Percentiles rank a stretch among this genome's conserved stretches.
These are phyloP conservation scores for Mycena floridula DNA, from an alignment of 768 basidiomycete species.

Conservation along the genomic window DNA sequence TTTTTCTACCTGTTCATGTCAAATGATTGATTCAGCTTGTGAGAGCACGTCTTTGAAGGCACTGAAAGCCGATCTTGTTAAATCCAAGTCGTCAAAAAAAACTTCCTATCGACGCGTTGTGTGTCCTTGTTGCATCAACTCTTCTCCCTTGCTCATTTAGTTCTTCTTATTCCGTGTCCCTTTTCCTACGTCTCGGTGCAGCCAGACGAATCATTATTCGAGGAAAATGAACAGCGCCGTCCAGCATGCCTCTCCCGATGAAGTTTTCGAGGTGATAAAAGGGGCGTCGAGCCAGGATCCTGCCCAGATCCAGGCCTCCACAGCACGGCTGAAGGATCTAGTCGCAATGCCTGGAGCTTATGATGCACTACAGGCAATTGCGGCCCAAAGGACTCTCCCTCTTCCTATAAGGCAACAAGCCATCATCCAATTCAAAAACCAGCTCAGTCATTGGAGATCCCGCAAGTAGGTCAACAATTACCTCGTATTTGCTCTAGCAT, in stretches of 20 bases:
- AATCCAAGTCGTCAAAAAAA: not conserved
- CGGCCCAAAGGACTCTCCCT: constrained; percentile 53
- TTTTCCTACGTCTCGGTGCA: not conserved
- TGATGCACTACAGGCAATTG: constrained; percentile 69
- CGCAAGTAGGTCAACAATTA: constrained; percentile 62
- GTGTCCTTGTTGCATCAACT: not conserved
- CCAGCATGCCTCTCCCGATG: constrained; percentile 48
- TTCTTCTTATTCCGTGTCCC: not conserved
- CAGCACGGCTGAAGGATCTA: constrained; percentile 60
- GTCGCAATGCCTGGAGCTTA: constrained; percentile 66
- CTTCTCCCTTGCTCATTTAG: not conserved
- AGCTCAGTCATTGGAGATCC: constrained; percentile 69
- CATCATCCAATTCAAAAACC: constrained; percentile 89
- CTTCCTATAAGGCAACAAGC: constrained; percentile 69
- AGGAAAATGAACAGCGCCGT: constrained; percentile 26
- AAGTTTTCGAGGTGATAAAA: constrained; percentile 60
- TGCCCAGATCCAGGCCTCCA: constrained; percentile 40
- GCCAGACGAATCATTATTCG: not conserved
- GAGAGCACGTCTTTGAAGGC: too few relatives aligned
- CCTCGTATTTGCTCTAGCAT: constrained; percentile 3
- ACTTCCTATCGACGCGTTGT: not conserved
- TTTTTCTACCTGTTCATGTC: too few relatives aligned
- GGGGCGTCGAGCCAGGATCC: constrained; percentile 74
- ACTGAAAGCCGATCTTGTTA: too few relatives aligned
- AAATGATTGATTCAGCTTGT: too few relatives aligned